Evolutionary conservation across 768 basidiomycete species (phyloP).

Genomic region (Amanita rubescens): DNA sequence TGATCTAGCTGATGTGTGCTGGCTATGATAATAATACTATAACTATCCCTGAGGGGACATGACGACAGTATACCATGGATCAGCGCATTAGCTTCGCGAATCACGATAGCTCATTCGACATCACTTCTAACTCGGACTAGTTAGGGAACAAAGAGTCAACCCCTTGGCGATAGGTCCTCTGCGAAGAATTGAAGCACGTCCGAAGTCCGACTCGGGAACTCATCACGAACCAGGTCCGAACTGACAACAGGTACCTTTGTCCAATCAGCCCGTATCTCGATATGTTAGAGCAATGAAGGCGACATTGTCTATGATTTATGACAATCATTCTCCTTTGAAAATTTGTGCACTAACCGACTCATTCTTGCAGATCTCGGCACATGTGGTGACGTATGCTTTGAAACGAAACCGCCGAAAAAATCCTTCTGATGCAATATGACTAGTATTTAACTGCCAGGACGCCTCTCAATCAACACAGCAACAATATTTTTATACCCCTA

Average conservation of each 20-base stretch:
- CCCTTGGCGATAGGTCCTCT: neutral
- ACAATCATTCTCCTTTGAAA: neutral
- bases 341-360: too few relatives aligned
- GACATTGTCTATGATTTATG: neutral
- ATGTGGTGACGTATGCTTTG: too few relatives aligned
- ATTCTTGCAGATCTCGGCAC: too few relatives aligned
- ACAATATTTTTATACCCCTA: too few relatives aligned
- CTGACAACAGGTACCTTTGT: neutral
- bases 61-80: neutral
- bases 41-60: neutral
- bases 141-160: neutral
- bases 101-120: neutral
- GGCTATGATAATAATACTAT: neutral
- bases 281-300: neutral
- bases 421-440: too few relatives aligned
- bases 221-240: neutral
- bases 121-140: neutral
- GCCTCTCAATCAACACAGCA: too few relatives aligned
- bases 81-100: neutral
- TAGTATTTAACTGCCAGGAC: too few relatives aligned
- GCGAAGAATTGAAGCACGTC: neutral
- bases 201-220: neutral
- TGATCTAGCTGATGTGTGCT: conserved; percentile 1
- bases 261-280: neutral
- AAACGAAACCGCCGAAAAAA: too few relatives aligned